Percentiles rank a stretch among this genome's conserved stretches.
Conservation (phyloP, 2,329 filamentous ascomycete species). For the Neurospora sp. region DNA sequence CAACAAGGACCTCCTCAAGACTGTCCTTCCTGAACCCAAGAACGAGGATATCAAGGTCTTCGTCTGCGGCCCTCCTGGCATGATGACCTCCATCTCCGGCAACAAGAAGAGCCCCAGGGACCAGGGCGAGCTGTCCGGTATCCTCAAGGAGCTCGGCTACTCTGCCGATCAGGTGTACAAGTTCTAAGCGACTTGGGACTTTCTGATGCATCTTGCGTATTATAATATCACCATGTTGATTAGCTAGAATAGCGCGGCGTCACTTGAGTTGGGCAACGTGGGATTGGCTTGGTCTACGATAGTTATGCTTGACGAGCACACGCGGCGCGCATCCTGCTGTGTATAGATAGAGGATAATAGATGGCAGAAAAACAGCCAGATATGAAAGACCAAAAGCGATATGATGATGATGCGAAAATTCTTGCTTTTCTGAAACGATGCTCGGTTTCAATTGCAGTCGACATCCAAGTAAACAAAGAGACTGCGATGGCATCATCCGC, state of each 20-base stretch:
- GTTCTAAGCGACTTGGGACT: constrained; percentile 46
- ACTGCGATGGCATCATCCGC: not conserved
- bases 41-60: constrained; percentile 91
- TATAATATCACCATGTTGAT: not conserved
- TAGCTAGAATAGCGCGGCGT: not conserved
- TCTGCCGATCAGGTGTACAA: constrained; percentile 79
- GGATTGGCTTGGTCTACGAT: not conserved
- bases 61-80: constrained; percentile 81
- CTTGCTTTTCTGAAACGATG: not conserved
- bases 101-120: constrained; percentile 85
- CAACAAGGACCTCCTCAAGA: constrained; percentile 88
- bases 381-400: not conserved
- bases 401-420: not conserved
- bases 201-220: not conserved
- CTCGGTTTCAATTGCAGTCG: not conserved
- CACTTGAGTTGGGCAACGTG: not conserved
- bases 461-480: not conserved
- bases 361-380: not conserved
- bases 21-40: constrained; percentile 87
- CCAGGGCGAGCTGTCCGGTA: constrained; percentile 80
- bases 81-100: constrained; percentile 91
- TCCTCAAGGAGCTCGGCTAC: constrained; percentile 54
- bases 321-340: not conserved
- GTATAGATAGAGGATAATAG: constrained; percentile 3
- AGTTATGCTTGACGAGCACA: not conserved